phyloP scores from a whole-genome alignment of 495 filamentous ascomycete genomes.

The Bathelium albidoporum region DNA sequence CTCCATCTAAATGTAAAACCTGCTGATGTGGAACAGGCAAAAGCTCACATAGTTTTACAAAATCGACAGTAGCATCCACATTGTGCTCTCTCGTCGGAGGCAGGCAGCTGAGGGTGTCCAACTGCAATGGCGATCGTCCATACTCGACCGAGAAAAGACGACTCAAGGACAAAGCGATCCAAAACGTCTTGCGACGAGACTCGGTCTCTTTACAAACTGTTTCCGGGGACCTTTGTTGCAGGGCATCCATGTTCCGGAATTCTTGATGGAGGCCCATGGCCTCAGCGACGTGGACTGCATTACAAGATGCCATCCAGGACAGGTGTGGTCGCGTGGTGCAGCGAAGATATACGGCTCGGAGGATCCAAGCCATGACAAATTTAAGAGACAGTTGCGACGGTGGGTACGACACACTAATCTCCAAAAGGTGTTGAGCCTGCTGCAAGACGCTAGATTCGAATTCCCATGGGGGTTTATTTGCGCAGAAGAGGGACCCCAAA shows the following conservation, averaged over 20 bases:
- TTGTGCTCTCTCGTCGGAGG: conserved; percentile 22
- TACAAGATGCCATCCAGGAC: conserved; percentile 47
- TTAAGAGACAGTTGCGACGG: background rate
- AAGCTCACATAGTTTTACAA: background rate
- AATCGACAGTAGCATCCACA: conserved; percentile 19
- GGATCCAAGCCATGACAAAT: conserved; percentile 41
- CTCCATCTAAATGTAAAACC: background rate
- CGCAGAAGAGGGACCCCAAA: conserved; percentile 40
- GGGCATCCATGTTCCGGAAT: conserved; percentile 5
- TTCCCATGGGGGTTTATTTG: conserved; percentile 28
- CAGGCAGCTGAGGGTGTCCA: conserved; percentile 25
- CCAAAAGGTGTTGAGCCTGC: background rate
- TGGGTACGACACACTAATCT: background rate
- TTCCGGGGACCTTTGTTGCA: conserved; percentile 2
- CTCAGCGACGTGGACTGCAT: conserved; percentile 44
- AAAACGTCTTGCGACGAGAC: conserved; percentile 30
- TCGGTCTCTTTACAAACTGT: conserved; percentile 23
- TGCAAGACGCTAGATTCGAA: background rate
- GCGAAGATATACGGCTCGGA: conserved; percentile 43
- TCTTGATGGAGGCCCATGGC: conserved; percentile 39
- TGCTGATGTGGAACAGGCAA: background rate
- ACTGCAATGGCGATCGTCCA: conserved; percentile 36
- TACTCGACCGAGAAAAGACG: conserved; percentile 42
- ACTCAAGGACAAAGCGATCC: conserved; percentile 38
- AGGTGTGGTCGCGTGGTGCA: conserved; percentile 43